phyloP scores from a whole-genome alignment of 2,329 filamentous ascomycete genomes.

The Alternaria incomplexa region DNA sequence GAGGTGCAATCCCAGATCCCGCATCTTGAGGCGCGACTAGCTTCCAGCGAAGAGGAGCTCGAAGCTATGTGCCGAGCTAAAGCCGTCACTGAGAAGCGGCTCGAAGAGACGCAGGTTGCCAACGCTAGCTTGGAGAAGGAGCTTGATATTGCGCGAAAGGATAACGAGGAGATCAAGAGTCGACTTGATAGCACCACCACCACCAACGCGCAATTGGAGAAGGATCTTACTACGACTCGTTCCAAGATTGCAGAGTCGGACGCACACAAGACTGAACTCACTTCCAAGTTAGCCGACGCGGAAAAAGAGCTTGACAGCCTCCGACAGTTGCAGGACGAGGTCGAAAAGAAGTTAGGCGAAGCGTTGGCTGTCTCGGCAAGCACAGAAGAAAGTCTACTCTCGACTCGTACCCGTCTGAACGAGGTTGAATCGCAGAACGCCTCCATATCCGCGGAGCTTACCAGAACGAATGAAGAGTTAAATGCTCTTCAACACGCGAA shows the following conservation, averaged over 20 bases:
- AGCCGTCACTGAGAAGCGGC: constrained; percentile 18
- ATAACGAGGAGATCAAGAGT: constrained; percentile 14
- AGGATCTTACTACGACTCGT: constrained; percentile 19
- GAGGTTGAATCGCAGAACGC: constrained; percentile 14
- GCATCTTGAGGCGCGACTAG: constrained; percentile 14
- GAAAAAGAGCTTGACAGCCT: constrained; percentile 21
- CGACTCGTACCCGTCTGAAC: constrained; percentile 11
- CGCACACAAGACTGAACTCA: constrained; percentile 19
- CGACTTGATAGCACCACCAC: constrained; percentile 8
- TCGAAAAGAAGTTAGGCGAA: constrained; percentile 16
- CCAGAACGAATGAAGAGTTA: constrained; percentile 11
- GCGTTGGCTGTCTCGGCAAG: neutral
- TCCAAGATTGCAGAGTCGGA: constrained; percentile 18
- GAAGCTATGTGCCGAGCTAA: constrained; percentile 19
- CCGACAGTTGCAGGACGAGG: constrained; percentile 16
- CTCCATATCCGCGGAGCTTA: constrained; percentile 4
- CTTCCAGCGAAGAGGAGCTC: constrained; percentile 25
- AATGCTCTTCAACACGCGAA: constrained; percentile 18
- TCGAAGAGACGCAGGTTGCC: constrained; percentile 16
- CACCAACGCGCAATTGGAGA: constrained; percentile 24
- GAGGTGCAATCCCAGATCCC: constrained; percentile 14
- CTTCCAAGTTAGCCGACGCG: constrained; percentile 10
- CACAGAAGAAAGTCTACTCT: constrained; percentile 15
- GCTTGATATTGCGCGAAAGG: constrained; percentile 18
- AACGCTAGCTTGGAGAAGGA: constrained; percentile 28